phyloP scores from a whole-genome alignment of 176 grass and related monocot genomes.

The Aegilops speltoides region DNA sequence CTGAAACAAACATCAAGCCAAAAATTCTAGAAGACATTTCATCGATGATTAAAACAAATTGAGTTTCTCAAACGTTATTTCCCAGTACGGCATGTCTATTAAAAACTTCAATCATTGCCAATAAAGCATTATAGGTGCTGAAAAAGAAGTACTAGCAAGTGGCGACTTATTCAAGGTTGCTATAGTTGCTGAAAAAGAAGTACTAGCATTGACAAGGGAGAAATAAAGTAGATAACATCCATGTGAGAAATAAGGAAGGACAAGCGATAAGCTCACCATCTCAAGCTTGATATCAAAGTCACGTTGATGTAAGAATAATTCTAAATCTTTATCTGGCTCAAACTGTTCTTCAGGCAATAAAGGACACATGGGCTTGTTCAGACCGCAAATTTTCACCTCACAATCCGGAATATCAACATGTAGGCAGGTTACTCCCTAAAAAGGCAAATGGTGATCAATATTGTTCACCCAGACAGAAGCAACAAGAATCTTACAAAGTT shows the following conservation, averaged over 20 bases:
- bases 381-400: not conserved
- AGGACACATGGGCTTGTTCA: not conserved
- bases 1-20: not conserved
- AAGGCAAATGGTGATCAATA: not conserved
- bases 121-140: not conserved
- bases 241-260: not conserved
- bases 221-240: not conserved
- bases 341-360: not conserved
- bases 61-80: not conserved
- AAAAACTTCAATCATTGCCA: not conserved
- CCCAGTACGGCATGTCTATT: not conserved
- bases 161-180: not conserved
- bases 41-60: not conserved
- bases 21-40: not conserved
- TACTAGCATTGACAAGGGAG: not conserved
- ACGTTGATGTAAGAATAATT: not conserved
- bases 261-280: not conserved
- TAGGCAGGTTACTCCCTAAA: not conserved
- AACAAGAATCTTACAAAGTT: too few relatives aligned
- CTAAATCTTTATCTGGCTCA: not conserved
- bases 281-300: not conserved
- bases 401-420: not conserved
- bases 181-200: not conserved
- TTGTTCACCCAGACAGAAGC: not conserved
- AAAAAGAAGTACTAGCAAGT: too few relatives aligned